These are phyloP conservation scores for Alternaria triticina DNA, from an alignment of 2,329 filamentous ascomycete genomes.

Conservation along the genomic window DNA sequence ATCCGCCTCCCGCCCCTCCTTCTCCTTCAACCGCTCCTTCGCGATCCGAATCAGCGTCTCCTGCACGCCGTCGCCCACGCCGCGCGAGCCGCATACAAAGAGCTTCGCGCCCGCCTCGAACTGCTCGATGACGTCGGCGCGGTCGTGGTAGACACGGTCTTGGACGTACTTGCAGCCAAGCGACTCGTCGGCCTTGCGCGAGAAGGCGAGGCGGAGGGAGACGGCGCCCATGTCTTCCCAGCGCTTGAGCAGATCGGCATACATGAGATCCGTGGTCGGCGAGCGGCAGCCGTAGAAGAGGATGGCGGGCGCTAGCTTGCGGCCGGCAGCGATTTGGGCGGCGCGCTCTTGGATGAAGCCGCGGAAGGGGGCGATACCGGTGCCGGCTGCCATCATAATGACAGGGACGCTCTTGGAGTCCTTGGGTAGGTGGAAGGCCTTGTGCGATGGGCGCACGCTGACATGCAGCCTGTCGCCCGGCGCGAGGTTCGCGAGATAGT, in stretches of 20 bases:
- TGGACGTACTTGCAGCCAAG: slow-evolving; percentile 62
- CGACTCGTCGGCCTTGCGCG: slow-evolving; percentile 50
- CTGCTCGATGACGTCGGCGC: slow-evolving; percentile 53
- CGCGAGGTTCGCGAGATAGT: slow-evolving; percentile 50
- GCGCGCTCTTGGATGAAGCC: slow-evolving; percentile 52
- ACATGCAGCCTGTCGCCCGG: slow-evolving; percentile 53
- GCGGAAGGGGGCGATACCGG: slow-evolving; percentile 53
- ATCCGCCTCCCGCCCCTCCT: slow-evolving; percentile 44
- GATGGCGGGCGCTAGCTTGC: slow-evolving; percentile 64
- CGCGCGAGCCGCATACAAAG: slow-evolving; percentile 68
- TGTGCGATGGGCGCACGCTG: slow-evolving; percentile 49
- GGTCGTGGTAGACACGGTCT: slow-evolving; percentile 58
- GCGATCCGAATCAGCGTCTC: slow-evolving; percentile 52
- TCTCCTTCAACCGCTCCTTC: slow-evolving; percentile 50
- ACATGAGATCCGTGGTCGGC: slow-evolving; percentile 64
- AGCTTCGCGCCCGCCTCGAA: slow-evolving; percentile 61
- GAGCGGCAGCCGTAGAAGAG: slow-evolving; percentile 70
- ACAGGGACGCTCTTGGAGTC: slow-evolving; percentile 50
- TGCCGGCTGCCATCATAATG: slow-evolving; percentile 49
- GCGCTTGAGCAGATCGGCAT: slow-evolving; percentile 62
- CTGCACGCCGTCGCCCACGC: slow-evolving; percentile 55
- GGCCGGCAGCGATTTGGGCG: slow-evolving; percentile 55
- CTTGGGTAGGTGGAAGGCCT: slow-evolving; percentile 54
- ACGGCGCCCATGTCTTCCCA: slow-evolving; percentile 70
- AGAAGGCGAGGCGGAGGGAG: slow-evolving; percentile 67